Percentiles rank a stretch among this genome's conserved stretches.
Conservation (phyloP, 306 rosid genomes). For the Corylus heterophylla region DNA sequence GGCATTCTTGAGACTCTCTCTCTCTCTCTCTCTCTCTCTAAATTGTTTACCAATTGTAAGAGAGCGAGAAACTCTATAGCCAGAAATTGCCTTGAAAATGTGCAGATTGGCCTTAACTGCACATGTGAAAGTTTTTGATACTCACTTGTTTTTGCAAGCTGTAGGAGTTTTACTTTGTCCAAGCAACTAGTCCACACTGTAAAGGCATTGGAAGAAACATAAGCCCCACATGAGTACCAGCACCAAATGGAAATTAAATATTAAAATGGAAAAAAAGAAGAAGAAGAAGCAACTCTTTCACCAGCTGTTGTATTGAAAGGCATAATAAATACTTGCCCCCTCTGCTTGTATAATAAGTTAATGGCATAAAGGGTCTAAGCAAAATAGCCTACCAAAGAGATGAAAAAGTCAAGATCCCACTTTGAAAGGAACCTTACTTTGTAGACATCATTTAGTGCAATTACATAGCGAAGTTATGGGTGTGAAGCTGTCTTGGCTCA, state of each 20-base stretch:
- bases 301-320: slow-evolving; percentile 7
- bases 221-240: slow-evolving; percentile 34
- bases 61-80: background rate
- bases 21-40: slow-evolving; percentile 1
- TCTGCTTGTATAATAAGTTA: background rate
- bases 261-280: background rate
- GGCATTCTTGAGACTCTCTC: background rate
- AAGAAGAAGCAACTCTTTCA: background rate
- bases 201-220: slow-evolving; percentile 33
- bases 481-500: background rate
- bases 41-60: background rate
- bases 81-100: slow-evolving; percentile 15
- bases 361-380: background rate
- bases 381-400: slow-evolving; percentile 1
- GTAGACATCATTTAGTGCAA: background rate
- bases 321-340: background rate
- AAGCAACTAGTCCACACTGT: slow-evolving; percentile 33
- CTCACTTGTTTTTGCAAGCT: slow-evolving; percentile 5
- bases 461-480: background rate
- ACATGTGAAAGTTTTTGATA: slow-evolving; percentile 13
- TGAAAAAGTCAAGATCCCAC: background rate
- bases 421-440: background rate
- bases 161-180: slow-evolving; percentile 25
- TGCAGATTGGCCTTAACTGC: slow-evolving; percentile 27
- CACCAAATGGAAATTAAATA: slow-evolving; percentile 6